Base-by-base conservation (phyloP, 1,284 basidiomycete species). In the Heliocybe sulcata region DNA sequence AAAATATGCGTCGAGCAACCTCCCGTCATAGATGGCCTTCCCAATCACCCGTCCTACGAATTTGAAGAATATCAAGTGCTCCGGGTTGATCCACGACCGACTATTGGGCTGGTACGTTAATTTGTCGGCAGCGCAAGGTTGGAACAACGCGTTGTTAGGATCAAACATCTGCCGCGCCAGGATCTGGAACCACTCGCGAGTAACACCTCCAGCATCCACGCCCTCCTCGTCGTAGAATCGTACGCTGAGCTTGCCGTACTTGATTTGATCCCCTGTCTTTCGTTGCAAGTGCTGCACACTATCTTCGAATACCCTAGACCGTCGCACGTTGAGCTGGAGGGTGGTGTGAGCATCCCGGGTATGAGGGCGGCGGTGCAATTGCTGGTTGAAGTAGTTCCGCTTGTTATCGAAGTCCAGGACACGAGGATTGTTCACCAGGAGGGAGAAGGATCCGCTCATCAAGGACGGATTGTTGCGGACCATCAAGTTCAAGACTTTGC, bases 351-450 rank as follows among this genome's bases (percentile, higher is more conserved):
- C 89, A 63, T 94, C 91, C 25, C 92, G 82, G 35, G 82, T 74
- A 57, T 87, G 82, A 16, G 86, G 84, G 51, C 92, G 89, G 54
- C 91, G 87, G 69, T 97, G 94, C 16, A 99, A 80, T 69, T 98
- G 94, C 71, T 98, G 96, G 60, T 85, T 90, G 77, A 99, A 99
- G 77, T 96, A 99, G 66, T 95, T 97, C 54, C 97, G 86, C 76
- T 99, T 99, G 85, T 99, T 99, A 77, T 99, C 97, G 69, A 99
- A 99, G 77, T 99, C 97, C 57, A 99, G 83, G 23, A 99, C 94
- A 47, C 93, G 88, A 51, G 97, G 90, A 65, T 99, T 99, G 70
- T 95, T 87, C 33, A 99, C 91, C 55, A 99, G 80, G 1, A 99
- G 79, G 14, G 95, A 94, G 79, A 99, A 99, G 1, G 94, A 97